These are phyloP conservation scores for Calocybe gangraenosa DNA, from an alignment of 768 basidiomycete species.

Conservation along the genomic window DNA sequence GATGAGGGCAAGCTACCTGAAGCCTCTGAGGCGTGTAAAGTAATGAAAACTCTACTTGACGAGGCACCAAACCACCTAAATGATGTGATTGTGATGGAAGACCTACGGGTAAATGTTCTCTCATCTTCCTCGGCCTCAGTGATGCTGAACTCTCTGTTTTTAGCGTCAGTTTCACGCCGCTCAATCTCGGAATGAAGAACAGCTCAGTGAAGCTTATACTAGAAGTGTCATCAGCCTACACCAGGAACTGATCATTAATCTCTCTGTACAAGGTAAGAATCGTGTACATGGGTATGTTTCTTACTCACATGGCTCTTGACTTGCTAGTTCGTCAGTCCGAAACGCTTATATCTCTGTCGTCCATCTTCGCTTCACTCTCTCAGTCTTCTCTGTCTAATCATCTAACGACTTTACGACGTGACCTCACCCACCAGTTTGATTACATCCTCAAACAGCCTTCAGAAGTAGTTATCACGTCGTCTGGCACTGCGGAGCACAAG, in stretches of 20 bases:
- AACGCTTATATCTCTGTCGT: conserved; percentile 44
- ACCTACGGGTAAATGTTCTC: conserved; percentile 52
- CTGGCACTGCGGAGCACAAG: conserved; percentile 35
- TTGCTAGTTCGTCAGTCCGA: conserved; percentile 55
- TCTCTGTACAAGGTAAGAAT: conserved; percentile 42
- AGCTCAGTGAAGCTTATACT: conserved; percentile 64
- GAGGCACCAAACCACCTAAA: conserved; percentile 47
- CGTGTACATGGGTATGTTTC: not conserved
- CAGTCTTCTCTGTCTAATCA: conserved; percentile 48
- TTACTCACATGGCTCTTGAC: not conserved
- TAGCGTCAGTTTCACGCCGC: conserved; percentile 55
- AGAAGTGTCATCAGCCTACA: conserved; percentile 52
- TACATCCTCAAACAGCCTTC: conserved; percentile 50
- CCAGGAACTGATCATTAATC: conserved; percentile 44
- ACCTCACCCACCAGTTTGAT: conserved; percentile 56
- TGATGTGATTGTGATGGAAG: conserved; percentile 45
- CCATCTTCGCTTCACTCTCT: conserved; percentile 58
- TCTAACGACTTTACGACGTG: conserved; percentile 60
- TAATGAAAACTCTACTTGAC: conserved; percentile 41
- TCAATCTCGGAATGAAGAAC: conserved; percentile 62
- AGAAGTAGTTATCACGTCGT: conserved; percentile 33
- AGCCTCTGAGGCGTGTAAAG: conserved; percentile 44
- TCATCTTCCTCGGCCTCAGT: conserved; percentile 7
- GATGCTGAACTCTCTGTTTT: not conserved
- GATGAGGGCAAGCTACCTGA: conserved; percentile 59